phyloP scores from a whole-genome alignment of 208 protist species.

The Crithidia bombi region DNA sequence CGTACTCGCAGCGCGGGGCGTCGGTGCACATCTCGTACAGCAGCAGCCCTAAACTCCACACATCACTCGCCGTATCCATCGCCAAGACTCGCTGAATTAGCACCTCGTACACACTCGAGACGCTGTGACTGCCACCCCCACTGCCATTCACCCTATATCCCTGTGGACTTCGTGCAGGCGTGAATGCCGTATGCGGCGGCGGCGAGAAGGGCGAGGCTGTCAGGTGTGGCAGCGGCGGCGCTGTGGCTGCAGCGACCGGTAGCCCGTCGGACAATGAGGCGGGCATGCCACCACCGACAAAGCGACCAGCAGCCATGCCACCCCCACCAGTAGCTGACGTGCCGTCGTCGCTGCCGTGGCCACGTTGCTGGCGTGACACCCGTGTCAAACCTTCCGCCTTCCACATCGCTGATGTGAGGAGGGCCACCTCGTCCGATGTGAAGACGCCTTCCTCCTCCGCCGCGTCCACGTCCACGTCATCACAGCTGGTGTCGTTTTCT shows the following conservation, averaged over 20 bases:
- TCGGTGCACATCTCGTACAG: constrained; percentile 35
- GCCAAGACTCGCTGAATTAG: constrained; percentile 32
- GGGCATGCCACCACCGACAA: not conserved
- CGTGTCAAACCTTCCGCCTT: constrained; percentile 32
- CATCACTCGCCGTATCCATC: constrained; percentile 32
- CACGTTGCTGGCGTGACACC: constrained; percentile 1
- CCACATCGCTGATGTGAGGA: constrained; percentile 36
- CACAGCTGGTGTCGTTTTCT: not conserved
- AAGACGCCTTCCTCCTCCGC: constrained; percentile 28
- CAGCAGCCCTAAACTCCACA: constrained; percentile 41
- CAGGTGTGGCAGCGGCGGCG: not conserved
- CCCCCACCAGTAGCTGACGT: constrained; percentile 8
- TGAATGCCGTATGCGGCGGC: not conserved
- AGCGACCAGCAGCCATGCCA: no score
- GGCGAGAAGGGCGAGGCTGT: not conserved
- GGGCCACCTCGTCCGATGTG: constrained; percentile 21
- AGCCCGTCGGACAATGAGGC: not conserved
- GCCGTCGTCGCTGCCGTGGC: not conserved
- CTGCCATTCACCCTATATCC: not conserved
- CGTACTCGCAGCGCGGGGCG: not conserved
- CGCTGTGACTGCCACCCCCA: constrained; percentile 14
- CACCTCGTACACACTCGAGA: constrained; percentile 29
- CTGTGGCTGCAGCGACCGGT: not conserved
- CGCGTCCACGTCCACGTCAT: not conserved
- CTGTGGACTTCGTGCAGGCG: not conserved